Conservation (phyloP, 2,329 filamentous ascomycete genomes). For the Lachnum nothofagi region DNA sequence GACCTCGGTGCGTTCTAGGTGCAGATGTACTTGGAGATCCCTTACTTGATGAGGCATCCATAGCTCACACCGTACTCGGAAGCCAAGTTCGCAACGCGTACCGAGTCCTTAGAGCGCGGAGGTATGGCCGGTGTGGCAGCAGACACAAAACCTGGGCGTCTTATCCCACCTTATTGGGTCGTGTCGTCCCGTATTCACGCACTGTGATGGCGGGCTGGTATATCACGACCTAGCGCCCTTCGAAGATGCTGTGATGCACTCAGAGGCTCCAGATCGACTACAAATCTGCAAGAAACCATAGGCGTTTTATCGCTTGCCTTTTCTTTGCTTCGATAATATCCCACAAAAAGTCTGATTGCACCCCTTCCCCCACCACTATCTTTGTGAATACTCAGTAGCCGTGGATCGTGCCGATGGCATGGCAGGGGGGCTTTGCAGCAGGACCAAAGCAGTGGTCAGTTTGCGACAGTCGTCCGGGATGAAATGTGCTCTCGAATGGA, state of each 20-base stretch:
- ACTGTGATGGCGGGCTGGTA: background rate
- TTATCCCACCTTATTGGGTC: too few relatives aligned
- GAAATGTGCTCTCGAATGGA: too few relatives aligned
- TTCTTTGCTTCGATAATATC: background rate
- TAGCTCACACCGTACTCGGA: constrained; percentile 15
- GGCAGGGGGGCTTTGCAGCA: too few relatives aligned
- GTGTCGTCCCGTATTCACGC: too few relatives aligned
- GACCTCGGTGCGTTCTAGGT: constrained; percentile 41
- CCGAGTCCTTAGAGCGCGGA: too few relatives aligned
- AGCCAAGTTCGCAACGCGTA: too few relatives aligned
- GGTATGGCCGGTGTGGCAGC: too few relatives aligned
- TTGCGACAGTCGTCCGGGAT: too few relatives aligned
- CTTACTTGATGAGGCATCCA: constrained; percentile 24
- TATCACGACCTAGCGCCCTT: background rate
- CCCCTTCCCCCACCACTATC: background rate
- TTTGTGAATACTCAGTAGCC: too few relatives aligned
- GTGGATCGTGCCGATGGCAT: too few relatives aligned
- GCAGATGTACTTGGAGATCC: constrained; percentile 19
- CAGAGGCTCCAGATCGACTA: background rate
- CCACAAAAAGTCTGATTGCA: background rate
- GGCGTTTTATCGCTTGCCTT: constrained; percentile 7
- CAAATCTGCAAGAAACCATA: constrained; percentile 3
- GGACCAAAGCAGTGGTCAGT: too few relatives aligned
- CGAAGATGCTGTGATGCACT: background rate
- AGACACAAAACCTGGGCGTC: too few relatives aligned